Evolutionary conservation across 2,329 filamentous ascomycete species (phyloP).

Genomic region (Atkinsonella hypoxylon): DNA sequence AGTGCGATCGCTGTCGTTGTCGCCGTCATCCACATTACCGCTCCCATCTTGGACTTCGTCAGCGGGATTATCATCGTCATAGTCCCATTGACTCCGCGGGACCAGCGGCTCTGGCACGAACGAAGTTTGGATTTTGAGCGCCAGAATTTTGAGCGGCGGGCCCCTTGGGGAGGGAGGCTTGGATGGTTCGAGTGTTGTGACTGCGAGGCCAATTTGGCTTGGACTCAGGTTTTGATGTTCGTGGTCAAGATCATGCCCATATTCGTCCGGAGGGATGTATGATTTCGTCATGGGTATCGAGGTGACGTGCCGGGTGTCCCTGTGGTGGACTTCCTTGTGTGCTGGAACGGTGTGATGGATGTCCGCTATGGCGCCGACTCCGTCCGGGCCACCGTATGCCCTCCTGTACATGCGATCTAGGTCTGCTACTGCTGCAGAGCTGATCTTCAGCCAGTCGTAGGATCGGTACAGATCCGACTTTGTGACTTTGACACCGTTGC

Average conservation of each 20-base stretch:
- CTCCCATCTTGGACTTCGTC: neutral
- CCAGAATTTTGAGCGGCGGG: conserved; percentile 25
- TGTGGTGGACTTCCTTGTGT: neutral
- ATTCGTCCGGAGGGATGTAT: conserved; percentile 6
- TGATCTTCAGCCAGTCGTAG: conserved; percentile 46
- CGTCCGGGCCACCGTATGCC: conserved; percentile 39
- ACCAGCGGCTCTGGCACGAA: conserved; percentile 17
- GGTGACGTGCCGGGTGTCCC: neutral
- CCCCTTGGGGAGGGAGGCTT: conserved; percentile 17
- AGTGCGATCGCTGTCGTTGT: conserved; percentile 26
- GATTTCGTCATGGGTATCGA: conserved; percentile 10
- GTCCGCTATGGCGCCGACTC: conserved; percentile 33
- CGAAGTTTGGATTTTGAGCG: conserved; percentile 32
- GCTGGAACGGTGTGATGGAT: conserved; percentile 12
- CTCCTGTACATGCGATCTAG: conserved; percentile 44
- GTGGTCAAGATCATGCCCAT: conserved; percentile 12
- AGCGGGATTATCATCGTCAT: neutral
- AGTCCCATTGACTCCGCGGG: conserved; percentile 2
- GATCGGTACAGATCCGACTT: conserved; percentile 39
- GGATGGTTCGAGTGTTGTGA: conserved; percentile 13
- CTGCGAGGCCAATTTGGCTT: conserved; percentile 12
- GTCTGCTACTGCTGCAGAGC: conserved; percentile 36
- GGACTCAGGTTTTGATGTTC: conserved; percentile 11
- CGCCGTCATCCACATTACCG: conserved; percentile 13
- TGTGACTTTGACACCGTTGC: conserved; percentile 34